Base-by-base conservation (phyloP, 768 basidiomycete species). In the Hericium rajendrae region DNA sequence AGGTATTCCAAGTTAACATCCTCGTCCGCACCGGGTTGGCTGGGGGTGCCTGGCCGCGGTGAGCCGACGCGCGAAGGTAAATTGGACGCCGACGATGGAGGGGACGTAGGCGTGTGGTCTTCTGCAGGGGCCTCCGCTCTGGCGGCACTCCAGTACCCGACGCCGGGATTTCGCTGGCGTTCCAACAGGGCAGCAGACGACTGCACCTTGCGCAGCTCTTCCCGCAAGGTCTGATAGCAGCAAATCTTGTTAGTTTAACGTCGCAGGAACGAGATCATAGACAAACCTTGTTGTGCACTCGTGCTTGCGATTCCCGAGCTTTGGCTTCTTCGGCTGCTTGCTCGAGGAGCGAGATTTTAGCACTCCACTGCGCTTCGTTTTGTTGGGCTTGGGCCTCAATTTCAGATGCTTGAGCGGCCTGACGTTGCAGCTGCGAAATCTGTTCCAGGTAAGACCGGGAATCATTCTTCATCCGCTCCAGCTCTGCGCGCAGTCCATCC, bases 1-100 rank as follows among this genome's bases (percentile, higher is more conserved):
- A 99, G 71, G 71, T 99, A 99, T 72, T 98, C 97, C 8, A 95
- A 74, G 66, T 95, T 98, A 55, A 98, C 81, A 60, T 95, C 95
- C 67, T 95, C 94, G 48, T 97, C 94, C 11, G 80, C 81, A 55
- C 74, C 78, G 10, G 62, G 62, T 1, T 65, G 57, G 2, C 74
- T 48, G 16, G 71, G 70, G 5, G 70, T 65, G n/a, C 63, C 59
- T 3, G 70, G 67, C 50, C 69, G 56, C 2, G 68, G 66, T 13
- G 69, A 59, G n/a, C 57, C 48, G 41, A 65, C 64, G 37, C 71
- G 63, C 32, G 72, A 69, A 28, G 76, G 70, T 0, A 72, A 63
- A 18, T 76, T 71, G 13, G 78, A 71, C 12, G 74, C 64, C 6
- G 78, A 74, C 15, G 81, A 71, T 40, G 70, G 73, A 22, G 72